Evolutionary conservation across 2,329 filamentous ascomycete genomes (phyloP).

Genomic region (Fusarium secorum): DNA sequence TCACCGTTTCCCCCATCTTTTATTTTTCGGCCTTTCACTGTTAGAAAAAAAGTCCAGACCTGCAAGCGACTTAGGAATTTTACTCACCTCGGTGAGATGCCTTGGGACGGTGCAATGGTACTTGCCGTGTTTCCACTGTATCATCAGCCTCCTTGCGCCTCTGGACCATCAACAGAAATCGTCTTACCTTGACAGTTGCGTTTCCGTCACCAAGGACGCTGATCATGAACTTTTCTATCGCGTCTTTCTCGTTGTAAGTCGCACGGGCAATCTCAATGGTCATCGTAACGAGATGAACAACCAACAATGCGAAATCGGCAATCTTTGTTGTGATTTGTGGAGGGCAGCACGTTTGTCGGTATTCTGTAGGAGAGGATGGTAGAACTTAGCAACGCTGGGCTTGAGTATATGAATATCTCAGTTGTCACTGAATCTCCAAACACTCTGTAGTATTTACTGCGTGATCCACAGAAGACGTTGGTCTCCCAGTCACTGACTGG

Average conservation of each 20-base stretch:
- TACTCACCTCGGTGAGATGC: not conserved
- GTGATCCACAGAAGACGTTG: not conserved
- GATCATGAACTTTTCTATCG: not conserved
- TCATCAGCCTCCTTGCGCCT: fast-evolving
- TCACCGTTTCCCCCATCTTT: not conserved
- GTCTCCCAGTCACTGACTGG: not conserved
- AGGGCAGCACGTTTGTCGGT: not conserved
- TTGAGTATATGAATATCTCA: not conserved
- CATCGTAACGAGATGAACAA: not conserved
- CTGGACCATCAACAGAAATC: fast-evolving
- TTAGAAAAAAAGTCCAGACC: fast-evolving
- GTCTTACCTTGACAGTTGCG: not conserved
- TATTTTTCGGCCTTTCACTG: not conserved
- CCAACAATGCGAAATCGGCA: not conserved
- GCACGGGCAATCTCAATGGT: not conserved
- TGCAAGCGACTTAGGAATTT: fast-evolving
- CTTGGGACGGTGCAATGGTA: not conserved
- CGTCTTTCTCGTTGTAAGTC: not conserved
- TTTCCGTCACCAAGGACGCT: not conserved
- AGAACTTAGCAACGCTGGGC: fast-evolving
- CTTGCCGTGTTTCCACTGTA: not conserved
- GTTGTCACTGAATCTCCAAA: not conserved
- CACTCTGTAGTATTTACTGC: not conserved
- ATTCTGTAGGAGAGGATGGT: not conserved
- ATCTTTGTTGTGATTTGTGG: not conserved